Evolutionary conservation across 495 filamentous ascomycete species (phyloP).

Genomic region (Podospora appendiculata): DNA sequence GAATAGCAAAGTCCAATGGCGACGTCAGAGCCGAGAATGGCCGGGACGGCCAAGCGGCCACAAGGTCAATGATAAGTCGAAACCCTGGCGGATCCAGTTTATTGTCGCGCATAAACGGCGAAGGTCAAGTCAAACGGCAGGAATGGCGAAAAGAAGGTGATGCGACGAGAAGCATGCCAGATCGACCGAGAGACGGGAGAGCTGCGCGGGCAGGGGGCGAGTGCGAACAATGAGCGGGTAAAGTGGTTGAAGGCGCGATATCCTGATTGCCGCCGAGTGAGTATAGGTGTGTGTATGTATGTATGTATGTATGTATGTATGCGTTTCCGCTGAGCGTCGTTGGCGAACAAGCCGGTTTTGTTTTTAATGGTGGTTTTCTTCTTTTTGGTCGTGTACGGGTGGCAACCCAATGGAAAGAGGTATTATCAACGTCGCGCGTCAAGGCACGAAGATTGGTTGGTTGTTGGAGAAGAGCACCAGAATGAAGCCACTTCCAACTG

Average conservation of each 20-base stretch:
- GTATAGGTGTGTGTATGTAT: too few relatives aligned
- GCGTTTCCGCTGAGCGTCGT: conserved; percentile 8
- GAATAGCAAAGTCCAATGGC: conserved; percentile 1
- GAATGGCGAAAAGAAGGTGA: conserved; percentile 6
- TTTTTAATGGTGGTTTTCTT: conserved; percentile 17
- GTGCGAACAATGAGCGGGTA: conserved; percentile 9
- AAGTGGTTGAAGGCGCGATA: conserved; percentile 4
- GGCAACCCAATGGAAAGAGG: too few relatives aligned
- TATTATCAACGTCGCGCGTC: neutral
- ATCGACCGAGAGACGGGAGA: conserved; percentile 12
- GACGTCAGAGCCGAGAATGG: conserved; percentile 16
- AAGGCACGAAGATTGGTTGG: too few relatives aligned
- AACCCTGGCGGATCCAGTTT: neutral
- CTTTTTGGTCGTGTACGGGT: conserved; percentile 4
- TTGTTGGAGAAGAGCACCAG: too few relatives aligned
- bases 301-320: too few relatives aligned
- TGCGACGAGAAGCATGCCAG: conserved; percentile 16
- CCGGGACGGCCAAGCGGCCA: conserved; percentile 1
- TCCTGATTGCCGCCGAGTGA: conserved; percentile 16
- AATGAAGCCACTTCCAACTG: too few relatives aligned
- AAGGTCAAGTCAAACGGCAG: conserved; percentile 20
- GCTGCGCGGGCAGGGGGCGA: neutral
- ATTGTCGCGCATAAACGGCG: conserved; percentile 26
- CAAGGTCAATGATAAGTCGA: neutral
- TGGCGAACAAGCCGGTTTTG: conserved; percentile 7